These are phyloP conservation scores for Diaporthe sp. DNA, from an alignment of 2,329 filamentous ascomycete species.

Conservation along the genomic window DNA sequence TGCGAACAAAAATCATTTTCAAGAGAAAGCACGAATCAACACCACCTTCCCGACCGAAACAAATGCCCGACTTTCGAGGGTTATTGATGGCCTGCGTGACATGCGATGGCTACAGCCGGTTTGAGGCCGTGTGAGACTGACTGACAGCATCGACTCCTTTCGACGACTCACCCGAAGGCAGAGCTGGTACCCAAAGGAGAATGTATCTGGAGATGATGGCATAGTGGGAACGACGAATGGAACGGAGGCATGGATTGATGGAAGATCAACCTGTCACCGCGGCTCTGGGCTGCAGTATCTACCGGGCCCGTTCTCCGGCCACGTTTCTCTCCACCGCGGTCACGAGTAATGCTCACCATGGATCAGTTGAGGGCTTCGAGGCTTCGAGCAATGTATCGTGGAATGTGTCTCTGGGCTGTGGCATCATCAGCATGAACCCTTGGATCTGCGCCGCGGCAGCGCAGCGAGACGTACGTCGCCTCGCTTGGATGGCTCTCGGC, in stretches of 20 bases:
- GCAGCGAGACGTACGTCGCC: not conserved
- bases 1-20: slow-evolving; percentile 36
- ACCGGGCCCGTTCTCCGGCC: not conserved
- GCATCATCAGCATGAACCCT: not conserved
- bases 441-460: not conserved
- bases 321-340: too few species aligned
- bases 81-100: slow-evolving; percentile 25
- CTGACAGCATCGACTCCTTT: not conserved
- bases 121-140: slow-evolving; percentile 12
- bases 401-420: too few species aligned
- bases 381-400: not conserved
- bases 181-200: not conserved
- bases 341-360: not conserved
- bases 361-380: not conserved
- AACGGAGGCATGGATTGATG: not conserved
- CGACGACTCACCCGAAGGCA: not conserved
- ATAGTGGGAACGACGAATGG: not conserved
- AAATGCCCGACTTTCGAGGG: not conserved
- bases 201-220: too few species aligned
- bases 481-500: not conserved
- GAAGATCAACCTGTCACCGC: not conserved
- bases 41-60: slow-evolving; percentile 38
- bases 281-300: not conserved
- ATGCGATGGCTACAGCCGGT: slow-evolving; percentile 11
- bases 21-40: slow-evolving; percentile 38